Base-by-base conservation (phyloP, 2,329 filamentous ascomycete species). In the Trichophyton simii region DNA sequence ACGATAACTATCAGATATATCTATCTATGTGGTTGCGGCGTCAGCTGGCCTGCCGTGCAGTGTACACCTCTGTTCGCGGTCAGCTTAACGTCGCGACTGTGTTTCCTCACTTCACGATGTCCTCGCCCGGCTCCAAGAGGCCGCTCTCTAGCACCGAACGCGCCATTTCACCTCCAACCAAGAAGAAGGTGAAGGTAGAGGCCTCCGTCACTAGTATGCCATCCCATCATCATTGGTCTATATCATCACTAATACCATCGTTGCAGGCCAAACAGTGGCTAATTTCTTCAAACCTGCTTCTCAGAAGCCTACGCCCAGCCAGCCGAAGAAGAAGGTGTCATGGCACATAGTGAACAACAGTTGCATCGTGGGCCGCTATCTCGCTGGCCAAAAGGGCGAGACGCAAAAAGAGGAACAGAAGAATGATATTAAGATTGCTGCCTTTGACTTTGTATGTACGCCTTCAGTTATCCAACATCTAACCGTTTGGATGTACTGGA, bases 221-320 rank as follows among this genome's bases (percentile, higher is more conserved):
- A 8, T 18, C 3, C 2, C 25, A 18, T 34, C 2, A 59, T 20
- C 46, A 22, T n/a, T 25, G 20, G 11, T 46, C 9, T 9, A 48
- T 36, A 7, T 44, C 11, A 15, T 58, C 11, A 7, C 46, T 28
- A 58, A n/a, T 5, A 11, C 22, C 13, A 44, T 57, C 15, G 11
- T 15, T 22, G 11, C 42, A 65, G 62, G 34, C 52, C 48, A 84
- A 71, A 83, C 75, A 63, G 84, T 95, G 1, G 82, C 88, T 20
- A 89, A 82, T 60, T 97, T 97, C 78, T 97, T 97, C 75, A 95
- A 86, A 0, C 91, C 91, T 0, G 72, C 82, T 0, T 96, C 91
- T 0, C 84, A 96, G 72, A 96, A 95, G 72, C 84, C 87, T 36
- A 88, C 89, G 71, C 84, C 87, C 36, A 88, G 89, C 13, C 50